A percentile compares a stretch with the other conserved stretches of the same genome.
These are phyloP conservation scores for Syncephalastrum contaminatum DNA, from an alignment of 371 early-diverging fungal genomes.

Conservation along the genomic window DNA sequence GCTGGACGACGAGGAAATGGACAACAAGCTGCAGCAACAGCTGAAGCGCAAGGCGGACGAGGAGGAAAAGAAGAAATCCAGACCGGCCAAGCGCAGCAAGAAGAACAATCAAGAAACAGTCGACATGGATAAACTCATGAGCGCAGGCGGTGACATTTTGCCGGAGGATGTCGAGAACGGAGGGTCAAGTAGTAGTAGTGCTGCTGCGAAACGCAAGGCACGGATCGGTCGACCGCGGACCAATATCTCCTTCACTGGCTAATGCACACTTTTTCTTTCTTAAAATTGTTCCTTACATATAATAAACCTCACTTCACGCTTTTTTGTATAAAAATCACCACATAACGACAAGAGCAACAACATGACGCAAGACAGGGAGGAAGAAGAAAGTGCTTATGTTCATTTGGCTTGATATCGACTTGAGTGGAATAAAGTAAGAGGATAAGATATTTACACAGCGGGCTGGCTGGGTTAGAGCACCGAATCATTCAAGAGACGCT, in stretches of 20 bases:
- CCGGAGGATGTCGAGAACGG: constrained; percentile 24
- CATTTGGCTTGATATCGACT: too few species aligned
- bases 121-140: constrained; percentile 31
- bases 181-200: constrained; percentile 13
- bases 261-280: constrained; percentile 1
- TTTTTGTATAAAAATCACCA: too few species aligned
- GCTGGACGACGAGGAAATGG: constrained; percentile 76
- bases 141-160: constrained; percentile 41
- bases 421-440: too few species aligned
- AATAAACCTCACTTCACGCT: too few species aligned
- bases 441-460: too few species aligned
- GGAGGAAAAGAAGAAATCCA: constrained; percentile 43
- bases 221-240: constrained; percentile 49
- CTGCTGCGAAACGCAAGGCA: constrained; percentile 28
- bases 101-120: constrained; percentile 33
- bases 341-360: too few species aligned
- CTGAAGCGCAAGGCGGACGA: constrained; percentile 63
- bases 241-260: constrained; percentile 38
- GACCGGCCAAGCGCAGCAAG: constrained; percentile 37
- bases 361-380: too few species aligned
- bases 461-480: too few species aligned
- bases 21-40: constrained; percentile 58
- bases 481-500: too few species aligned
- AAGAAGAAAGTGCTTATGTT: too few species aligned
- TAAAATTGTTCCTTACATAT: too few species aligned